Evolutionary conservation across 129 eudicot genomes (phyloP).

Genomic region (Pulicaria dysenterica): DNA sequence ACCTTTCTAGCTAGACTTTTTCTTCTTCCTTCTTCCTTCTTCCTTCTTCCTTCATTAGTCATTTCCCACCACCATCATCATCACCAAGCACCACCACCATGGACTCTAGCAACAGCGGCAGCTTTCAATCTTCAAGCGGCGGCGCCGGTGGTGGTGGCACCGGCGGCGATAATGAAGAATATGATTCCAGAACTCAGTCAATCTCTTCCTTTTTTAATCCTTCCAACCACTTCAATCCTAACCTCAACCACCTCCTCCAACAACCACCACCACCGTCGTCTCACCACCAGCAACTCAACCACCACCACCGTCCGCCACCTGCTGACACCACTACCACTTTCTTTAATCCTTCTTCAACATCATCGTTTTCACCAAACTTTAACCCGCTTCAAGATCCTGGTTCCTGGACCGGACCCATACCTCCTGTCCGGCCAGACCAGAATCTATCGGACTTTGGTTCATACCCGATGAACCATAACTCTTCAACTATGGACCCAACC

Average conservation of each 20-base stretch:
- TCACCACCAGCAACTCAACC: slow-evolving; percentile 14
- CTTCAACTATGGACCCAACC: slow-evolving; percentile 15
- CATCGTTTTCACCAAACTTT: slow-evolving; percentile 29
- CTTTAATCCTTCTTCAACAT: slow-evolving; percentile 31
- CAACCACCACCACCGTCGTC: slow-evolving; percentile 17
- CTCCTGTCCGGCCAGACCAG: slow-evolving; percentile 21
- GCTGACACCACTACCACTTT: slow-evolving; percentile 29
- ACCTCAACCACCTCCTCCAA: slow-evolving; percentile 27
- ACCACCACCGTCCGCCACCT: slow-evolving; percentile 23
- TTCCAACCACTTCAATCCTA: slow-evolving; percentile 33
- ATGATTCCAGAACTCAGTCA: slow-evolving; percentile 47
- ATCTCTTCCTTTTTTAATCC: slow-evolving; percentile 50
- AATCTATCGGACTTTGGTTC: slow-evolving; percentile 2
- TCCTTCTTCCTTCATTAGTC: slow-evolving; percentile 12
- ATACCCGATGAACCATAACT: slow-evolving; percentile 29
- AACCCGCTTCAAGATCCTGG: slow-evolving; percentile 37
- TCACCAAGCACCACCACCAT: slow-evolving; percentile 31
- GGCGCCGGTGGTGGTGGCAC: slow-evolving; percentile 15
- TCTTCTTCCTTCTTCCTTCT: slow-evolving; percentile 15
- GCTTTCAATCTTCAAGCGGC: slow-evolving; percentile 72
- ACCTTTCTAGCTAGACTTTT: neutral
- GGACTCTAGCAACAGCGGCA: slow-evolving; percentile 73
- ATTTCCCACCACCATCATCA: slow-evolving; percentile 30
- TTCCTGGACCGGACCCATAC: slow-evolving; percentile 39
- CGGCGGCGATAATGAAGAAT: slow-evolving; percentile 51